These are phyloP conservation scores for Phanerochaete sordida DNA, from an alignment of 768 basidiomycete genomes.

Conservation along the genomic window DNA sequence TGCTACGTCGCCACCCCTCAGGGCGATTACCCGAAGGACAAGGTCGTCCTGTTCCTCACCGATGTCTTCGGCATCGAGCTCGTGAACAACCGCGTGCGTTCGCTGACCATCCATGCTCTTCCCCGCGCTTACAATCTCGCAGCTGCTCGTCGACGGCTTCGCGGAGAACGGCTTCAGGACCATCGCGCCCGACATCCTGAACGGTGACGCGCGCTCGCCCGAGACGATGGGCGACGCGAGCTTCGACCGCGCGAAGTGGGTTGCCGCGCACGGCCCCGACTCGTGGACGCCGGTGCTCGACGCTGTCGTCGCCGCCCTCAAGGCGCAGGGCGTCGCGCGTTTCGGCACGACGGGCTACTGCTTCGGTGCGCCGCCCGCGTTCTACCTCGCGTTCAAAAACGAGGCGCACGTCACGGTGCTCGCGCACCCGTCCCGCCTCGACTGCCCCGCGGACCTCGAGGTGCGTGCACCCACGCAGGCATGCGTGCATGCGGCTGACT, in stretches of 20 bases:
- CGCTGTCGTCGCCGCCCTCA: conserved; percentile 34
- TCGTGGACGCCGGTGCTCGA: conserved; percentile 34
- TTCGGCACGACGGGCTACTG: conserved; percentile 43
- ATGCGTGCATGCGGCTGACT: neutral
- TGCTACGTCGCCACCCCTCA: conserved; percentile 40
- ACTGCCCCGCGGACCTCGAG: conserved; percentile 36
- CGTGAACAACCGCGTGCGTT: conserved; percentile 26
- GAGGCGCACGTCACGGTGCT: conserved; percentile 36
- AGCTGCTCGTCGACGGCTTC: conserved; percentile 31
- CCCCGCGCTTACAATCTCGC: neutral
- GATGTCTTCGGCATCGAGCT: conserved; percentile 30
- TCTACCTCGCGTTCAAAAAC: conserved; percentile 43
- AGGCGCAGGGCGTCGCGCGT: conserved; percentile 32
- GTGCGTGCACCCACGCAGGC: conserved; percentile 12
- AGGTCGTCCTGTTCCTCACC: conserved; percentile 35
- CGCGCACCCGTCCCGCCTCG: conserved; percentile 45
- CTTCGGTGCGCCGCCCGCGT: conserved; percentile 40
- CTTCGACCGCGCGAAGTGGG: conserved; percentile 33
- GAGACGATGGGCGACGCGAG: conserved; percentile 10
- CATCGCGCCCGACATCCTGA: conserved; percentile 25
- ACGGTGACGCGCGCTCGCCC: conserved; percentile 20
- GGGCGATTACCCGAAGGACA: conserved; percentile 30
- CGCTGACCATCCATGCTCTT: neutral
- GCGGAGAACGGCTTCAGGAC: conserved; percentile 30
- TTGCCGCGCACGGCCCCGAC: conserved; percentile 29